Evolutionary conservation across 164 flowering plant species (phyloP), one percentile per base, ranked within the genome.

Genomic region (Cinnamomum chago): DNA sequence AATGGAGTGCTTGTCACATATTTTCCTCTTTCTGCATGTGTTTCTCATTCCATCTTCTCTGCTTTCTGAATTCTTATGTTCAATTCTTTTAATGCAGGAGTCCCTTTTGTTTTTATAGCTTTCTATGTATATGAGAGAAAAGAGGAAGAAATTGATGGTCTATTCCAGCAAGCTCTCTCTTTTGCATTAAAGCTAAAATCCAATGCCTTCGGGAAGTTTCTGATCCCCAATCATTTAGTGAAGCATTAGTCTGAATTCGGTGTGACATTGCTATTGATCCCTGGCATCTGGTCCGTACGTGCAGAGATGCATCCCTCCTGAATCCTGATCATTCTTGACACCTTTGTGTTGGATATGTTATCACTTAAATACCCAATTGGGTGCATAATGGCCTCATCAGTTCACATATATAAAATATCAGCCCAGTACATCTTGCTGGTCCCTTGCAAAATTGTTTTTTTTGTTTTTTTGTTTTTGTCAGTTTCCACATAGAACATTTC

Each of bases 41-140:
- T 40, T 17, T 55, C 60, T 15, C n/a, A 55, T 55, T 55, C 60
- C 7, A 55, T 55, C n/a, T 55, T 55, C n/a, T 55, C 60, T 40
- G 47, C 47, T 40, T 9, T 40, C 10, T 40, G 47, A 40, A 9
- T 11, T 40, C 47, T 25, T 30, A 30, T 51, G 66, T 20, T 70
- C 50, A 6, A 33, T 64, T 12, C 55, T 75, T 30, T 51, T 51
- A n/a, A 62, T 82, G 84, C 90, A 92, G 97, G 89, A 72, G 50
- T 90, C 66, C 88, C 85, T 4, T 12, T 88, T 51, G 86, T 83
- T 12, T 92, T 91, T 72, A 47, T 76, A 33, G 88, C 81, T 30
- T 91, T 93, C 85, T 85, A 58, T 67, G 64, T 93, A 58, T 93
- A 90, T 74, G 98, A 95, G 76, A 87, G 83, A 76, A 87, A 86